These are phyloP conservation scores for Margaritispora aquatica DNA, from an alignment of 495 filamentous ascomycete species.

Conservation along the genomic window DNA sequence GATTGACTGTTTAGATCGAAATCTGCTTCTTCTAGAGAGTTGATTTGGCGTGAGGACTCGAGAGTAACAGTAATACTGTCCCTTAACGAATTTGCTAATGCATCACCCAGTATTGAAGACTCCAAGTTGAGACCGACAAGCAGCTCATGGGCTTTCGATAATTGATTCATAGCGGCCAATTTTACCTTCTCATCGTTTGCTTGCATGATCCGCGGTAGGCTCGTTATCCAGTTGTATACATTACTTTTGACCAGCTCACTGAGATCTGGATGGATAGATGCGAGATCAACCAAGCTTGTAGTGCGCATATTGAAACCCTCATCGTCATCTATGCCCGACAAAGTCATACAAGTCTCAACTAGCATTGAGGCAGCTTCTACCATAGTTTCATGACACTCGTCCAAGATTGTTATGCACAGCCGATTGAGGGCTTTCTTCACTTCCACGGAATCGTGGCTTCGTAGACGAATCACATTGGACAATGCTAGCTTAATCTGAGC, in stretches of 20 bases:
- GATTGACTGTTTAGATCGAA: slow-evolving; percentile 20
- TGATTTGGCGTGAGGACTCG: slow-evolving; percentile 17
- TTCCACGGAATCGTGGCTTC: slow-evolving; percentile 65
- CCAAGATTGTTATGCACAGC: slow-evolving; percentile 67
- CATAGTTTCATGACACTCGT: slow-evolving; percentile 71
- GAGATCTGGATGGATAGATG: slow-evolving; percentile 56
- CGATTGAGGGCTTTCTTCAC: slow-evolving; percentile 61
- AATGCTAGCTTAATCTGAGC: slow-evolving; percentile 82
- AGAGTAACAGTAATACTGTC: slow-evolving; percentile 49
- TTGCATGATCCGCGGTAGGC: slow-evolving; percentile 78
- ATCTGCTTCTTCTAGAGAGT: slow-evolving; percentile 14
- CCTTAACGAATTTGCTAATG: slow-evolving; percentile 55
- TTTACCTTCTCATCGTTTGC: slow-evolving; percentile 75
- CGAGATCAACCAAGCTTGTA: slow-evolving; percentile 51
- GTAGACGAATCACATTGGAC: slow-evolving; percentile 67
- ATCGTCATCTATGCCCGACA: slow-evolving; percentile 50
- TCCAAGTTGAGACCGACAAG: slow-evolving; percentile 59
- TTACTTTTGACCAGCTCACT: slow-evolving; percentile 63
- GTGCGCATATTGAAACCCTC: slow-evolving; percentile 26
- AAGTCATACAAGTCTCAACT: slow-evolving; percentile 72
- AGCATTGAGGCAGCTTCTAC: slow-evolving; percentile 61
- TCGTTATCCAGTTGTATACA: slow-evolving; percentile 73
- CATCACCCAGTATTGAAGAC: slow-evolving; percentile 62
- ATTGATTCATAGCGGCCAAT: slow-evolving; percentile 60
- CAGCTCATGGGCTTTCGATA: slow-evolving; percentile 66